Evolutionary conservation across 441 rosid genomes (phyloP), one percentile per base, ranked within the genome.

Genomic region (Manihot esculenta): DNA sequence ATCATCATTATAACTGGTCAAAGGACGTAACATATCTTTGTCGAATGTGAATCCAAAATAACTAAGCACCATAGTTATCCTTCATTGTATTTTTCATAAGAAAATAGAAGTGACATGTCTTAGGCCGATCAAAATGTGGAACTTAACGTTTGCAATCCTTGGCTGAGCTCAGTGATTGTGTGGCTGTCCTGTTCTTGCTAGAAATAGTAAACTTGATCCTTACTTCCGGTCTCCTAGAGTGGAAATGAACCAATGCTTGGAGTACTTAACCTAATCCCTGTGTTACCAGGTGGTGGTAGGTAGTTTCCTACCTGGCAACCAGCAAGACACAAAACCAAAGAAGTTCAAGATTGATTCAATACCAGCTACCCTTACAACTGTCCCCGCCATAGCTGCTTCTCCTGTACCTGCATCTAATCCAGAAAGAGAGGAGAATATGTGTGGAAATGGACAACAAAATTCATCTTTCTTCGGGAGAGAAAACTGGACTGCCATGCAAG

Each of bases 241-340:
- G 33, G 35, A 57, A 20, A 51, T 24, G 58, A 21, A 41, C 42
- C 47, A 24, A 41, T 14, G 13, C 45, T 57, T 61, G 10, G 47
- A 17, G 45, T 45, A 44, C 68, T n/a, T 70, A 47, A 27, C 26
- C 23, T 48, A 60, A 62, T 62, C 27, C 21, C 69, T 60, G 58
- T 68, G 23, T 62, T 53, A 66, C 76, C 87, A 94, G 99, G 93
- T 94, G 59, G 92, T 94, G 30, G 88, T 92, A 41, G 99, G 99
- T 61, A 94, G 98, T 73, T 94, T 92, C 76, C 82, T 90, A 17
- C 82, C 87, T 0, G 81, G 88, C 69, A 85, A 78, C 72, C 88
- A 89, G 68, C 87, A 80, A 24, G 93, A 88, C 60, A 89, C 82
- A 62, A 89, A 86, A 77, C 83, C 85, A 0, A 92, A 90, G 92